phyloP scores from a whole-genome alignment of 345 rosid species.

The Euphorbia tirucalli region DNA sequence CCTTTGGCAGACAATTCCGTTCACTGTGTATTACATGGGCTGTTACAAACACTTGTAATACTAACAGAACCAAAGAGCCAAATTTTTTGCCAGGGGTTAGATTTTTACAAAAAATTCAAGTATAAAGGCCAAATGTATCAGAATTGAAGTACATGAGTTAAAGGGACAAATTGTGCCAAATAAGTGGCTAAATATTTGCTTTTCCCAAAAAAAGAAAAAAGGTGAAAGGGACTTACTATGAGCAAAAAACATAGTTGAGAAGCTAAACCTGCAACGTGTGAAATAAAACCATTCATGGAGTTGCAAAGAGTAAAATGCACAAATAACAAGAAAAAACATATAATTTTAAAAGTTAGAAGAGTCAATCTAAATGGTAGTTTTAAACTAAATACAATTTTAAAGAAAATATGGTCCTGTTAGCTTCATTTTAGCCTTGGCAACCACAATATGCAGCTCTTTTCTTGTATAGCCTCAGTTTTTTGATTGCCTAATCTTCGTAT shows the following conservation, averaged over 20 bases:
- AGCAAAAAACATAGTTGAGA: constrained; percentile 83
- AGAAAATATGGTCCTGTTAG: neutral
- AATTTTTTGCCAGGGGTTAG: too few relatives aligned
- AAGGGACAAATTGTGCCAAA: too few relatives aligned
- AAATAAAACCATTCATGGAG: neutral
- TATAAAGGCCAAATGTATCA: neutral
- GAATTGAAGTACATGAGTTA: neutral
- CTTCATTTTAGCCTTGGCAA: neutral
- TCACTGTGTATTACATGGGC: too few relatives aligned
- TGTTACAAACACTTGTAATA: too few relatives aligned
- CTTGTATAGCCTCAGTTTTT: neutral
- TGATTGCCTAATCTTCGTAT: neutral
- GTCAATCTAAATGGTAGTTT: too few relatives aligned
- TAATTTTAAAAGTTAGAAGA: too few relatives aligned
- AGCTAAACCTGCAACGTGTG: constrained; percentile 69
- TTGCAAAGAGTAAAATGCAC: too few relatives aligned
- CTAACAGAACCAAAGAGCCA: too few relatives aligned
- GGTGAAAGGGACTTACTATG: constrained; percentile 65
- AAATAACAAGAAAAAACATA: too few relatives aligned
- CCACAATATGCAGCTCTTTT: neutral
- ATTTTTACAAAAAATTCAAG: too few relatives aligned
- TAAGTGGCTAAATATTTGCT: neutral
- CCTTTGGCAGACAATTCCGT: too few relatives aligned
- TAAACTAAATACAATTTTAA: too few relatives aligned
- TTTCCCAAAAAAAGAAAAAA: neutral